Conservation (phyloP, 2,329 filamentous ascomycete species). For the Pseudocercospora fuligena region DNA sequence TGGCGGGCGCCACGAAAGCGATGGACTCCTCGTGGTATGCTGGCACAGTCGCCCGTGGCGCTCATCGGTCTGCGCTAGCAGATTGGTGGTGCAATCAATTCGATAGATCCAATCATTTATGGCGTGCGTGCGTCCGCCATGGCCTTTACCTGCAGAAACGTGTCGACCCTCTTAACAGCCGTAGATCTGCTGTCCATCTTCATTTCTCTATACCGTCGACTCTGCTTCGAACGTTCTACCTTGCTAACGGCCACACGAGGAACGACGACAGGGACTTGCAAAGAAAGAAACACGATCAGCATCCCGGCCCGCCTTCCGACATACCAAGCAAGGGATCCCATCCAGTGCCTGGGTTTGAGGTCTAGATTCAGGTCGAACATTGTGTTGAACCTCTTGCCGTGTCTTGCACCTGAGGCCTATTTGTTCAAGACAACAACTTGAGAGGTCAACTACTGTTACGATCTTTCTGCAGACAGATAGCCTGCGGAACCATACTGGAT, state of each 20-base stretch:
- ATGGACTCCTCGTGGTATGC: conserved; percentile 4
- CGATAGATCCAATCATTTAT: conserved; percentile 17
- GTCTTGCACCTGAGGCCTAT: not conserved
- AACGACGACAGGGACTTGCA: not conserved
- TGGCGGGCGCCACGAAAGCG: not conserved
- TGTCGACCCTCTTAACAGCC: conserved; percentile 8
- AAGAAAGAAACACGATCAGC: conserved; percentile 21
- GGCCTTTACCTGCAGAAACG: conserved; percentile 3
- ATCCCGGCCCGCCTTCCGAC: conserved; percentile 23
- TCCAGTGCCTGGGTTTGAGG: conserved; percentile 18
- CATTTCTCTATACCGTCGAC: conserved; percentile 20
- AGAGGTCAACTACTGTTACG: not conserved
- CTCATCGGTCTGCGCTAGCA: conserved; percentile 10
- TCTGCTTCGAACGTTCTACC: conserved; percentile 9
- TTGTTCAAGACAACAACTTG: conserved; percentile 12
- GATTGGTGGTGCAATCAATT: conserved; percentile 11
- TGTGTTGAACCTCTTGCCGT: conserved; percentile 12
- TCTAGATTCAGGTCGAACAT: conserved; percentile 19
- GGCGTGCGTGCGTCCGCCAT: conserved; percentile 15
- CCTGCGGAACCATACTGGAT: conserved; percentile 21
- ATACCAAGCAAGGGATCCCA: conserved; percentile 28
- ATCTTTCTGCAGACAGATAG: not conserved
- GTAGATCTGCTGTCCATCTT: conserved; percentile 25
- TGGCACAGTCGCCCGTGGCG: conserved; percentile 14
- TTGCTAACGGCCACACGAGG: conserved; percentile 15